Evolutionary conservation across 2,329 filamentous ascomycete species (phyloP), one percentile per base, ranked within the genome.

Genomic region (Colletotrichum zoysiae): DNA sequence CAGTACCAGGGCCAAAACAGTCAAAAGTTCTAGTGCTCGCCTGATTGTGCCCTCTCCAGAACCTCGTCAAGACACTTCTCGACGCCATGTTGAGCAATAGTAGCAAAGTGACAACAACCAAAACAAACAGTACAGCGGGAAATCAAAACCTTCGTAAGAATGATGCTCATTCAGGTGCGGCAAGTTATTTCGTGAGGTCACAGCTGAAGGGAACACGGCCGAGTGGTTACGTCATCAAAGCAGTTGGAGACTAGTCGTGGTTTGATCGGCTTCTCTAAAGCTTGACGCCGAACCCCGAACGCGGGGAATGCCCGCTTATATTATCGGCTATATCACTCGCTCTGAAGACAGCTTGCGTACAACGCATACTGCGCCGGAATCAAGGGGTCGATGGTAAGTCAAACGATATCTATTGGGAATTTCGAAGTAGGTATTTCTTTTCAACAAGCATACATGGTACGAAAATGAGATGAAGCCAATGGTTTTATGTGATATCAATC

Each of bases 161-260:
- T 5, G 18, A 26, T 5, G 35, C 6, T 38, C 14, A 26, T 40
- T 26, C 35, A 58, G 20, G 5, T 23, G 33, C 11, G n/a, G n/a
- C 35, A 42, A 14, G n/a, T 42, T 5, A 26, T 12, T 20, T 40
- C 33, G 18, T 40, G 9, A 30, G 30, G 33, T 14, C 20, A 38
- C 26, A 40, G 16, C 60, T 18, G 48, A 38, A 23, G 6, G 20
- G 5, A 30, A 51, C 35, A 26, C 14, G 6, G n/a, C 20, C 14
- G 42, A 30, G 18, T 63, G n/a, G 46, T 48, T 48, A 63, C 60
- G 60, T 63, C 60, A 63, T 53, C 46, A 8, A 8, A 23, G 48
- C 33, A 51, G 16, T 23, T n/a, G 14, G 7, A 18, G 14, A 44
- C 26, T 48, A 48, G 42, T 30, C 2, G 23, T 51, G 46, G n/a